Percentiles rank a stretch among this genome's conserved stretches.
These are phyloP conservation scores for Rhynchospora pubera DNA, from an alignment of 176 grass and related monocot genomes.

Conservation along the genomic window DNA sequence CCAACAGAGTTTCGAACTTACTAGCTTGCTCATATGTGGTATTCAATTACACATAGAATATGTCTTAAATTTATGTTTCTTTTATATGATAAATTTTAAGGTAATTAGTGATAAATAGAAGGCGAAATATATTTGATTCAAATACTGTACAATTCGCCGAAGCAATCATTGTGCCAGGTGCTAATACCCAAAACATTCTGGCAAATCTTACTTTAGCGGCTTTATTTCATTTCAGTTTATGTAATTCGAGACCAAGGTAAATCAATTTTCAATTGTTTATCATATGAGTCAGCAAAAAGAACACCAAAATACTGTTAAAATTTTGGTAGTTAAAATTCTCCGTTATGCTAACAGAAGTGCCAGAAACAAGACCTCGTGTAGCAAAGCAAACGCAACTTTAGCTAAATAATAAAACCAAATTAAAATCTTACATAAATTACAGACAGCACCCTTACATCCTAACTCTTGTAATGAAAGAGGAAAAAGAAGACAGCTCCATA, in stretches of 20 bases:
- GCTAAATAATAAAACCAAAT: conserved; percentile 14
- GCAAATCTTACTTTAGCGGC: neutral
- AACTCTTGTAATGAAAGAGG: conserved; percentile 10
- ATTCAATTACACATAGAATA: too few species aligned
- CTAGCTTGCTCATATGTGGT: too few species aligned
- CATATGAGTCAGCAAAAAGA: neutral
- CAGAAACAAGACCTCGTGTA: neutral
- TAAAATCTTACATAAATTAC: conserved; percentile 20
- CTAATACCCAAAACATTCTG: neutral
- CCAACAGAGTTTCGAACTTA: too few species aligned
- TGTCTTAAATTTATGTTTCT: too few species aligned
- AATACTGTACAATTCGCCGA: neutral
- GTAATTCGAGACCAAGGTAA: neutral
- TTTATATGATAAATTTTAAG: too few species aligned
- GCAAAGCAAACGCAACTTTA: conserved; percentile 13
- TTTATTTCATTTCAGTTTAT: neutral
- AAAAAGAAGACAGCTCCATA: neutral
- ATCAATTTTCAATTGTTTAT: neutral
- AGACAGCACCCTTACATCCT: conserved; percentile 8
- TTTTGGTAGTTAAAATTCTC: neutral
- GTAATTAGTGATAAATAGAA: too few species aligned
- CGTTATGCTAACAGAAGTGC: neutral
- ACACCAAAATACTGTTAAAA: neutral
- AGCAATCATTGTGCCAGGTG: neutral
- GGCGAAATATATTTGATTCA: neutral